Conservation (phyloP, 2,329 filamentous ascomycete species). For the Colletotrichum destructivum region DNA sequence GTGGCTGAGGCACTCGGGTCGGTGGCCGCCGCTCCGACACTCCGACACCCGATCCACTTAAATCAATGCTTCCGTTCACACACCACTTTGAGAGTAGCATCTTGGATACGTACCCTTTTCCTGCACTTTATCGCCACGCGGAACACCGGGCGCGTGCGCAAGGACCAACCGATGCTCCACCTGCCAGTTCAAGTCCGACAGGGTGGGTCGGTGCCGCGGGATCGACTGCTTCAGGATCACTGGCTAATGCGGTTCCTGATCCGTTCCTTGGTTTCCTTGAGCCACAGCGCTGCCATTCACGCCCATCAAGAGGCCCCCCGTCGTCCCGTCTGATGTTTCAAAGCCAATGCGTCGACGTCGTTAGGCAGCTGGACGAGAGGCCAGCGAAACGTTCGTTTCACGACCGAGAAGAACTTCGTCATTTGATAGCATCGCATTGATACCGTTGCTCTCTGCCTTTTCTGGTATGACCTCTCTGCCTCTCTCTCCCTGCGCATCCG, state of each 20-base stretch:
- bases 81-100: constrained; percentile 10
- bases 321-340: constrained; percentile 36
- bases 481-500: background rate
- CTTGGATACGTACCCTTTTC: constrained; percentile 3
- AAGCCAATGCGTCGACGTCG: constrained; percentile 32
- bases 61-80: constrained; percentile 4
- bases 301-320: constrained; percentile 21
- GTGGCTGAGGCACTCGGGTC: constrained; percentile 20
- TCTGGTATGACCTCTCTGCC: constrained; percentile 28
- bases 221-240: constrained; percentile 40
- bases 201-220: constrained; percentile 32
- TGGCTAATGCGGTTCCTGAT: constrained; percentile 34
- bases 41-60: background rate
- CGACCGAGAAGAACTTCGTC: constrained; percentile 29
- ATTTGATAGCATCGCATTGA: constrained; percentile 41
- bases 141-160: constrained; percentile 23
- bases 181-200: constrained; percentile 26
- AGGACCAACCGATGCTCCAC: constrained; percentile 33
- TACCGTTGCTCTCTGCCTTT: constrained; percentile 22
- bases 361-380: constrained; percentile 22
- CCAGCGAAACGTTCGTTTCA: constrained; percentile 40
- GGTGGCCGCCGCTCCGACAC: background rate
- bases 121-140: background rate
- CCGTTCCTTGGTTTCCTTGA: constrained; percentile 15
- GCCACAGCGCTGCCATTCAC: constrained; percentile 27